phyloP scores from a whole-genome alignment of 2,329 filamentous ascomycete genomes.

The Penicillium verrucosum region DNA sequence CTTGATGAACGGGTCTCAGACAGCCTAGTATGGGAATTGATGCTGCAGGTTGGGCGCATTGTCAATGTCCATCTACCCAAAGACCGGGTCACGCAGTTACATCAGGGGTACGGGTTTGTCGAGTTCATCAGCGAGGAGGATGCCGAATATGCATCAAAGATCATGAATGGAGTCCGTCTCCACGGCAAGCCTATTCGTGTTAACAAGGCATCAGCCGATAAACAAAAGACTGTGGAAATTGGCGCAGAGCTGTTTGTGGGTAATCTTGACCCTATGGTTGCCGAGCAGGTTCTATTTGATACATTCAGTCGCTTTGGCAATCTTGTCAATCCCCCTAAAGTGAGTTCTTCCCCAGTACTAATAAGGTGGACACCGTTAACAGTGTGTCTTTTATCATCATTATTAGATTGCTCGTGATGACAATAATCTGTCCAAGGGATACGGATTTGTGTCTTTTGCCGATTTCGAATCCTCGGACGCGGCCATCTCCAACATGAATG shows the following conservation, averaged over 20 bases:
- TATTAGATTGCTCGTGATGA: slow-evolving; percentile 73
- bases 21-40: slow-evolving; percentile 91
- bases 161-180: slow-evolving; percentile 93
- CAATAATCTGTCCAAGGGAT: slow-evolving; percentile 83
- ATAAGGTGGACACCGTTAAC: not conserved
- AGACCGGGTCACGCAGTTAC: slow-evolving; percentile 92
- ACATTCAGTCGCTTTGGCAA: slow-evolving; percentile 90
- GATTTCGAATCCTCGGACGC: slow-evolving; percentile 93
- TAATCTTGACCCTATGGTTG: slow-evolving; percentile 89
- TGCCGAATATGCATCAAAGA: slow-evolving; percentile 91
- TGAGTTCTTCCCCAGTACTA: slow-evolving; percentile 38
- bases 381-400: slow-evolving; percentile 23
- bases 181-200: slow-evolving; percentile 94
- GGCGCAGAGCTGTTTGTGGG: slow-evolving; percentile 96
- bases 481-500: slow-evolving; percentile 88
- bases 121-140: slow-evolving; percentile 95
- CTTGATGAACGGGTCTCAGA: slow-evolving; percentile 95
- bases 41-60: slow-evolving; percentile 95
- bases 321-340: slow-evolving; percentile 80
- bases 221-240: slow-evolving; percentile 88
- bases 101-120: slow-evolving; percentile 98
- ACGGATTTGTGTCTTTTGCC: slow-evolving; percentile 90
- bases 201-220: slow-evolving; percentile 91
- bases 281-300: slow-evolving; percentile 94
- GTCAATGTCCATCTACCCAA: slow-evolving; percentile 98